A percentile compares a stretch with the other conserved stretches of the same genome.
phyloP scores from a whole-genome alignment of 73 alveolate species.

The Paramecium tetraurelia region DNA sequence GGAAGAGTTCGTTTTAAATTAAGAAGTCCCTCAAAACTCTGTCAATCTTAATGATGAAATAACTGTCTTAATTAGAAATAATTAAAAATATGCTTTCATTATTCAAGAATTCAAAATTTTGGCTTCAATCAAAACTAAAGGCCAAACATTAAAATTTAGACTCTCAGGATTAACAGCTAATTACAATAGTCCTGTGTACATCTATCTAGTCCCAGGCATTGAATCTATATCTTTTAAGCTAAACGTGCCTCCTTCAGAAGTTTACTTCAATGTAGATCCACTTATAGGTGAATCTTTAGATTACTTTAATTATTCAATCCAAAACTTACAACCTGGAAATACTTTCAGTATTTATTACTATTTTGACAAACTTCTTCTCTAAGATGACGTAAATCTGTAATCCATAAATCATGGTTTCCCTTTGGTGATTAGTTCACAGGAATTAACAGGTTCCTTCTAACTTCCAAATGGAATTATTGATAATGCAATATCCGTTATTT shows the following conservation, averaged over 20 bases:
- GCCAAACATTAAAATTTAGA: neutral
- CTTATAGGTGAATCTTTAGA: neutral
- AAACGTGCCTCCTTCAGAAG: neutral
- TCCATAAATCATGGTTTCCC: neutral
- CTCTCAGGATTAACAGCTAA: neutral
- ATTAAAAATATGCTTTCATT: neutral
- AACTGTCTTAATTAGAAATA: neutral
- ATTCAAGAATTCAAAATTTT: neutral
- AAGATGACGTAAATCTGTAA: neutral
- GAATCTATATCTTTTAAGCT: neutral
- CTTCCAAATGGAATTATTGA: neutral
- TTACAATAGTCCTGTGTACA: neutral
- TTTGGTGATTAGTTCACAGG: neutral
- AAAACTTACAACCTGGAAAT: neutral
- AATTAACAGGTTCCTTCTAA: neutral
- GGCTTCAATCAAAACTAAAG: neutral
- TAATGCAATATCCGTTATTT: neutral
- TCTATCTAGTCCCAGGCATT: neutral
- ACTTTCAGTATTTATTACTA: neutral
- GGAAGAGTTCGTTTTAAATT: neutral
- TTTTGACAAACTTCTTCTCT: neutral
- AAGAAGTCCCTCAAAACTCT: neutral
- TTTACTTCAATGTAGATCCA: neutral
- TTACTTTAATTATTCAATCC: neutral
- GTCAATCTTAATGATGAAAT: neutral